Evolutionary conservation across 371 early-diverging fungal species (phyloP).

Genomic region (Apophysomyces ossiformis): DNA sequence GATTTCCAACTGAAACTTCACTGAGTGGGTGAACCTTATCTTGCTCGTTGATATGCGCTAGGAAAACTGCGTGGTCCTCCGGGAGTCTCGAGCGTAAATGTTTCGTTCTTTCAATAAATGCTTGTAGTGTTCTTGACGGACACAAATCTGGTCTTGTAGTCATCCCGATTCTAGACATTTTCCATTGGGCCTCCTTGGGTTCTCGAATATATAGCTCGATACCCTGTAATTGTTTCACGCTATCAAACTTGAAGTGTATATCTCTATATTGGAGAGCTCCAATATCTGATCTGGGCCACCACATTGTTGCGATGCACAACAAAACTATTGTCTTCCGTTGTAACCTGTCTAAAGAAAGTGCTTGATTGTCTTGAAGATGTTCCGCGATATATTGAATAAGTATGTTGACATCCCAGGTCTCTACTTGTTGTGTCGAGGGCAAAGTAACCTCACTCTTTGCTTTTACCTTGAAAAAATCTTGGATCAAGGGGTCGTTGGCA

Average conservation of each 20-base stretch:
- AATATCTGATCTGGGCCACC: constrained; percentile 19
- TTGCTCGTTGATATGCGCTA: no score
- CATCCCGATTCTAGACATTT: constrained; percentile 11
- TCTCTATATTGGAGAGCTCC: neutral
- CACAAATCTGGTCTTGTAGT: constrained; percentile 5
- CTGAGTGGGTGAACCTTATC: neutral
- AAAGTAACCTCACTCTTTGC: neutral
- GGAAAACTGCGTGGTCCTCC: no score
- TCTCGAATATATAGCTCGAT: neutral
- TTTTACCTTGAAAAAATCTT: constrained; percentile 6
- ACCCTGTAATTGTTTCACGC: no score
- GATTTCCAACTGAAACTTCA: constrained; percentile 8
- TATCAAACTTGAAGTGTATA: no score
- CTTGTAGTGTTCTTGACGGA: constrained; percentile 7
- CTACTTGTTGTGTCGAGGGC: neutral
- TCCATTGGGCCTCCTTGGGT: constrained; percentile 23
- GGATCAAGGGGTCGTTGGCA: neutral
- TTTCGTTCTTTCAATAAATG: constrained; percentile 14
- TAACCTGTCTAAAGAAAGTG: neutral
- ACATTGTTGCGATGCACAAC: constrained; percentile 18
- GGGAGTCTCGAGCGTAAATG: no score
- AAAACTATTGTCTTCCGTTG: constrained; percentile 15
- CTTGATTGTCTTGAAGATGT: neutral
- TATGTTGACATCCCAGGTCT: neutral
- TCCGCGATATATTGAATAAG: neutral